Evolutionary conservation across 2,329 filamentous ascomycete species (phyloP).

Genomic region (Penicillium aurantiogriseum): DNA sequence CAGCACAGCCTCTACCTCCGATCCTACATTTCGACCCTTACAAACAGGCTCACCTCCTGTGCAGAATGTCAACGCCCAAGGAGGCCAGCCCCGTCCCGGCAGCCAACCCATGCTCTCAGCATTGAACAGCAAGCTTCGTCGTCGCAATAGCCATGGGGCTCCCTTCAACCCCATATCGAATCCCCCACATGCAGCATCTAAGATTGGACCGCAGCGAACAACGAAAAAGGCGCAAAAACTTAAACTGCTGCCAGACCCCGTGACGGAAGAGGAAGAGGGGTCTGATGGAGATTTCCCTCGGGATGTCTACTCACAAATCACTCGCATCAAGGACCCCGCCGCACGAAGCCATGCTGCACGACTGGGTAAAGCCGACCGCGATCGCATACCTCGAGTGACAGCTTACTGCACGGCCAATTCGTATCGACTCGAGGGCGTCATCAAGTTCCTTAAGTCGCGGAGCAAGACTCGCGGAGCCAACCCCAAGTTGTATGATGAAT

Average conservation of each 20-base stretch:
- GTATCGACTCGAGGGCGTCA: slow-evolving; percentile 84
- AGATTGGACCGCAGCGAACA: slow-evolving; percentile 91
- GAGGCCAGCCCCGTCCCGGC: slow-evolving; percentile 27
- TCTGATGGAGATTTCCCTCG: slow-evolving; percentile 85
- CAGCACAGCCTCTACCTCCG: slow-evolving; percentile 39
- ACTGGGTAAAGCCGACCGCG: slow-evolving; percentile 88
- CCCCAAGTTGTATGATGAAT: slow-evolving; percentile 94
- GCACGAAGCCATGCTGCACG: slow-evolving; percentile 88
- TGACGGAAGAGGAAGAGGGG: slow-evolving; percentile 75
- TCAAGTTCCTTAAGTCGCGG: slow-evolving; percentile 86
- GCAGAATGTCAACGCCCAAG: slow-evolving; percentile 29
- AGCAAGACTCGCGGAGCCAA: slow-evolving; percentile 73
- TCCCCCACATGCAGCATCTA: slow-evolving; percentile 51
- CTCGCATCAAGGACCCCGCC: slow-evolving; percentile 93
- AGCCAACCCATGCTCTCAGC: slow-evolving; percentile 68
- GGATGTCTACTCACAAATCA: slow-evolving; percentile 97
- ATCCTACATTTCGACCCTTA: slow-evolving; percentile 43
- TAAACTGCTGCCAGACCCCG: slow-evolving; percentile 91
- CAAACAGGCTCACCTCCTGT: slow-evolving; percentile 40
- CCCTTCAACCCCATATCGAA: slow-evolving; percentile 46
- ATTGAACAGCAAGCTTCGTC: slow-evolving; percentile 81
- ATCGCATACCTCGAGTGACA: slow-evolving; percentile 82
- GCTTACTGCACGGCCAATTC: slow-evolving; percentile 94
- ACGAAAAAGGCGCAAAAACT: slow-evolving; percentile 96
- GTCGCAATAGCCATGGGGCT: slow-evolving; percentile 78